Evolutionary conservation across 768 basidiomycete species (phyloP).

Genomic region (Suillus spraguei): DNA sequence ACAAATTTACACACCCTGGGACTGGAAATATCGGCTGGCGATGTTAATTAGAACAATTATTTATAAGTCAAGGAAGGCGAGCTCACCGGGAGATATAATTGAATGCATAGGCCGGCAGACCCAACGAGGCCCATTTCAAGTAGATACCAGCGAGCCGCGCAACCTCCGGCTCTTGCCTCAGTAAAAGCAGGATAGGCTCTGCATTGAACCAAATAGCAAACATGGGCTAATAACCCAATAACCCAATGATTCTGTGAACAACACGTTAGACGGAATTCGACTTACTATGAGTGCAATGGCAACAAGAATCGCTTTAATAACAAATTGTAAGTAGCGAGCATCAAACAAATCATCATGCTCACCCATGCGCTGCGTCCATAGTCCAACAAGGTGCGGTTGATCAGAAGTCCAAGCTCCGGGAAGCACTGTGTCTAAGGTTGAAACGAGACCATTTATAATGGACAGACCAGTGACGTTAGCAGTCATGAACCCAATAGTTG

Average conservation of each 20-base stretch:
- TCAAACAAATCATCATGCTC: conserved; percentile 24
- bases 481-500: conserved; percentile 74
- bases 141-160: conserved; percentile 76
- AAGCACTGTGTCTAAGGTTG: conserved; percentile 89
- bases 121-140: conserved; percentile 69
- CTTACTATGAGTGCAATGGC: conserved; percentile 59
- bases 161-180: conserved; percentile 82
- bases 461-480: conserved; percentile 60
- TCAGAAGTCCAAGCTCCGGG: conserved; percentile 93
- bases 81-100: conserved; percentile 52
- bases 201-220: conserved; percentile 79
- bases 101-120: conserved; percentile 72
- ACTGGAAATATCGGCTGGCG: conserved; percentile 55
- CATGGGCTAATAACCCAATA: conserved; percentile 44
- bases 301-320: conserved; percentile 56
- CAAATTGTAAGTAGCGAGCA: neutral
- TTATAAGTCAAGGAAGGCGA: neutral
- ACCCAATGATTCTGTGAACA: neutral
- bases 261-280: conserved; percentile 8
- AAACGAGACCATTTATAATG: conserved; percentile 81
- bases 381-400: conserved; percentile 81
- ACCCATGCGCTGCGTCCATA: conserved; percentile 93
- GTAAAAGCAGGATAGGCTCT: conserved; percentile 69
- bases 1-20: conserved; percentile 53
- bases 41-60: neutral